Conservation (phyloP, 169 alveolate genomes). For the Neospora caninum region DNA sequence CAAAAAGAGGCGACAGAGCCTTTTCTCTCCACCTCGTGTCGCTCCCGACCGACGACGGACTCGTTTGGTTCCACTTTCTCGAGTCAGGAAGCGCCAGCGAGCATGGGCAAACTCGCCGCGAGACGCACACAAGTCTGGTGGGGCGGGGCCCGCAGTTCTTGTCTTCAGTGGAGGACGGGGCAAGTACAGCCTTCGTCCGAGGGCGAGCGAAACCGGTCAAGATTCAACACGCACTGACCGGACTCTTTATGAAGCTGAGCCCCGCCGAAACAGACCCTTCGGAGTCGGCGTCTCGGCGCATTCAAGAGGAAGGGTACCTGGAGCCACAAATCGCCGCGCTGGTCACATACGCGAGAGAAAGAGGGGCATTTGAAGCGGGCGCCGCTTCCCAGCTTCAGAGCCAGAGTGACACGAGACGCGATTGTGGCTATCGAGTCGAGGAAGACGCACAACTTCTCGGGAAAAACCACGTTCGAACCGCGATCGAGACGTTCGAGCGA, state of each 20-base stretch:
- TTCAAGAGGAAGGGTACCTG: not conserved
- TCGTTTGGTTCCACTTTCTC: conserved; percentile 11
- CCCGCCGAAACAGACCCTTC: not conserved
- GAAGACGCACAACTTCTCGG: not conserved
- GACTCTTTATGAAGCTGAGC: not conserved
- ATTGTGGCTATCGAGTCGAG: too few relatives aligned
- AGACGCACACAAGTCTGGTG: too few relatives aligned
- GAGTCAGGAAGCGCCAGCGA: not conserved
- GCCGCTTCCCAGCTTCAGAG: not conserved
- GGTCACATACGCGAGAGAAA: not conserved
- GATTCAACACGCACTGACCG: conserved; percentile 5
- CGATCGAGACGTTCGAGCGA: not conserved
- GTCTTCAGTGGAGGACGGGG: not conserved
- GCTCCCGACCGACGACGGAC: not conserved
- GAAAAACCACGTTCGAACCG: not conserved
- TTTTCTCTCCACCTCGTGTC: not conserved
- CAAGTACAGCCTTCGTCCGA: not conserved
- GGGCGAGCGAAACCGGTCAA: not conserved
- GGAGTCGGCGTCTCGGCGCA: too few relatives aligned
- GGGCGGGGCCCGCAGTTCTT: too few relatives aligned
- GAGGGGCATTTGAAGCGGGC: not conserved
- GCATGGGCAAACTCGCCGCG: too few relatives aligned
- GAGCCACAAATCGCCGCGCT: not conserved
- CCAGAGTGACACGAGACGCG: too few relatives aligned
- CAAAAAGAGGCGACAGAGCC: not conserved